These are phyloP conservation scores for Paraurostyla sp. DNA, from an alignment of 73 alveolate species.

Conservation along the genomic window DNA sequence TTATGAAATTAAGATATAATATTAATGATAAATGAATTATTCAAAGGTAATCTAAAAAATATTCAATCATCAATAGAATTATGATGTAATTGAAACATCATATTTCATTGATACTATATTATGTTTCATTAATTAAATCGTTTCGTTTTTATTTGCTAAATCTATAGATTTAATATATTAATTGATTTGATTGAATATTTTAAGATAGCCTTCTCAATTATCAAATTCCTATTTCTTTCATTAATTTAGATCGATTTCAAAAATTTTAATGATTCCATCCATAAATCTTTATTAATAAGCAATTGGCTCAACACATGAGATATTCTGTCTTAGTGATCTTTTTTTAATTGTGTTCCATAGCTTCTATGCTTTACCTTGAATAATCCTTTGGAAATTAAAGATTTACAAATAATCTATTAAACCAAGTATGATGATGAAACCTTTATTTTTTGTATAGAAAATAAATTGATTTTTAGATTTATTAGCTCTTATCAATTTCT, in stretches of 20 bases:
- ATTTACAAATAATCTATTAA: not conserved
- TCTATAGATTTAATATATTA: too few relatives aligned
- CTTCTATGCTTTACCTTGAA: not conserved
- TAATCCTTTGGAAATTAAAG: not conserved
- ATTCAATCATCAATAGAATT: too few relatives aligned
- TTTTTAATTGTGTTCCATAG: not conserved
- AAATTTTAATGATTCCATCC: not conserved
- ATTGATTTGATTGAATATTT: too few relatives aligned
- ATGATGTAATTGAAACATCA: too few relatives aligned
- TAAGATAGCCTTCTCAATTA: not conserved
- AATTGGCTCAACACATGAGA: conserved; percentile 15
- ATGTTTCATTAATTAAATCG: too few relatives aligned
- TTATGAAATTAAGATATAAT: too few relatives aligned
- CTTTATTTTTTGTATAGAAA: not conserved
- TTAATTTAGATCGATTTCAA: not conserved
- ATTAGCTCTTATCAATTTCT: not conserved
- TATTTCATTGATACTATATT: too few relatives aligned
- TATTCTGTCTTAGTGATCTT: not conserved
- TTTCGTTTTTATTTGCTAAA: too few relatives aligned
- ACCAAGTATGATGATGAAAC: not conserved
- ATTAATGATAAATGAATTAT: too few relatives aligned
- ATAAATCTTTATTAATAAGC: conserved; percentile 8
- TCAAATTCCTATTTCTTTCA: too few relatives aligned
- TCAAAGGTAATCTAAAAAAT: too few relatives aligned
- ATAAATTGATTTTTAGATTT: not conserved